These are phyloP conservation scores for Solanum okadae DNA, from an alignment of 257 asterid species.

Conservation along the genomic window DNA sequence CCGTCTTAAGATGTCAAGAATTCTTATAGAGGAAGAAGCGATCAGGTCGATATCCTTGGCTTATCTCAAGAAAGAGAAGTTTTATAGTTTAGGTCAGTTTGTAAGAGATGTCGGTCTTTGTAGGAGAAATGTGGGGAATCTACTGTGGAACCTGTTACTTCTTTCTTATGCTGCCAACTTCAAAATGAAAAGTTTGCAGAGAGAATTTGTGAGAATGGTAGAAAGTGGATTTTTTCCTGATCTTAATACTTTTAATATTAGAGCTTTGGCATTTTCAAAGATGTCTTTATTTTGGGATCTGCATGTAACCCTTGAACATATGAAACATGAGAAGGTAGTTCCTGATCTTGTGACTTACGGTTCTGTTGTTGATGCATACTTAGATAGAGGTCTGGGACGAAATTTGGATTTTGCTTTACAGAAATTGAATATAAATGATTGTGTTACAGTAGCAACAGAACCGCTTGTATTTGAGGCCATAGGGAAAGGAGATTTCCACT, in stretches of 20 bases:
- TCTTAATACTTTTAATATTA: conserved; percentile 66
- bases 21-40: conserved; percentile 85
- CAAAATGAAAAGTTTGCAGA: conserved; percentile 91
- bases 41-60: conserved; percentile 64
- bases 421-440: conserved; percentile 28
- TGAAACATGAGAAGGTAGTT: conserved; percentile 59
- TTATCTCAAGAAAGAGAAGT: conserved; percentile 58
- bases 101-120: conserved; percentile 72
- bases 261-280: conserved; percentile 75
- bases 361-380: conserved; percentile 72
- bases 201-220: conserved; percentile 82
- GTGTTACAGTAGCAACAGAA: conserved; percentile 47
- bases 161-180: conserved; percentile 86
- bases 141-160: conserved; percentile 80
- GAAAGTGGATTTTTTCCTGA: conserved; percentile 80
- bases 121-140: conserved; percentile 81
- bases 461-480: conserved; percentile 57
- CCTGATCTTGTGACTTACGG: conserved; percentile 94
- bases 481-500: conserved; percentile 94
- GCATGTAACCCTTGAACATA: conserved; percentile 84
- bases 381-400: conserved; percentile 63
- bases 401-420: conserved; percentile 60
- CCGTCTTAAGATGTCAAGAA: conserved; percentile 67
- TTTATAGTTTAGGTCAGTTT: conserved; percentile 60
- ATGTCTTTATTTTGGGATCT: conserved; percentile 90